phyloP scores from a whole-genome alignment of 208 protist genomes.

The Herpetomonas samuelpessoai region DNA sequence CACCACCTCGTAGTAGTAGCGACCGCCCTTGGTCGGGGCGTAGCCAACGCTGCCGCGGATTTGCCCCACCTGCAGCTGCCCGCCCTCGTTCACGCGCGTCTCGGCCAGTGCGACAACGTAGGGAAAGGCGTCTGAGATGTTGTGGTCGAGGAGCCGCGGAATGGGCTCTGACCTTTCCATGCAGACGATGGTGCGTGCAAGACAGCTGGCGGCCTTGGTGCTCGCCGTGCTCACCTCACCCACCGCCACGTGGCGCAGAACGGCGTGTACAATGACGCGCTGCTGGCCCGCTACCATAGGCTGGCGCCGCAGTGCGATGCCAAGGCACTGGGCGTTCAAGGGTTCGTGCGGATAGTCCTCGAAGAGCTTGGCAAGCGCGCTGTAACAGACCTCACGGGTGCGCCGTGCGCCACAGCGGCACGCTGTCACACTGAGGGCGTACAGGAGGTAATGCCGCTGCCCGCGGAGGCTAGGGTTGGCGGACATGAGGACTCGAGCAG shows the following conservation, averaged over 20 bases:
- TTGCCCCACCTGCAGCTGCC: slow-evolving; percentile 78
- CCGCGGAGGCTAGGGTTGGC: slow-evolving; percentile 22
- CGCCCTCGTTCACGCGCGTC: slow-evolving; percentile 65
- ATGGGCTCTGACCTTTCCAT: slow-evolving; percentile 57
- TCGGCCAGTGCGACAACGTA: slow-evolving; percentile 69
- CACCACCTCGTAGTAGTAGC: slow-evolving; percentile 85
- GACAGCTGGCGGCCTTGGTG: slow-evolving; percentile 50
- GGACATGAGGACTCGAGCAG: slow-evolving; percentile 61
- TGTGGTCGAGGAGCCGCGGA: slow-evolving; percentile 42
- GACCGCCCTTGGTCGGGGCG: slow-evolving; percentile 47
- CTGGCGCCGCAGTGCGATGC: slow-evolving; percentile 31
- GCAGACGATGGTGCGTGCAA: slow-evolving; percentile 44
- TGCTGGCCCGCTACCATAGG: slow-evolving; percentile 65
- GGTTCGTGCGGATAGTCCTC: slow-evolving; percentile 35
- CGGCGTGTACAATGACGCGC: slow-evolving; percentile 54
- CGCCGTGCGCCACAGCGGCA: slow-evolving; percentile 18
- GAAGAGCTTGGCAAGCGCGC: slow-evolving; percentile 47
- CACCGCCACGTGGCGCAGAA: slow-evolving; percentile 52
- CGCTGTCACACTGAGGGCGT: slow-evolving; percentile 58
- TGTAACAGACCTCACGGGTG: slow-evolving; percentile 60
- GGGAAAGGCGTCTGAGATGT: slow-evolving; percentile 46
- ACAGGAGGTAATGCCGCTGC: slow-evolving; percentile 64
- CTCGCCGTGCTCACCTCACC: slow-evolving; percentile 25
- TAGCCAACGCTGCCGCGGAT: slow-evolving; percentile 79
- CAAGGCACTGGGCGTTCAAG: slow-evolving; percentile 51